Percentiles rank a stretch among this genome's conserved stretches.
phyloP scores from a whole-genome alignment of 2,329 filamentous ascomycete genomes.

The Tolypocladium tundrense region DNA sequence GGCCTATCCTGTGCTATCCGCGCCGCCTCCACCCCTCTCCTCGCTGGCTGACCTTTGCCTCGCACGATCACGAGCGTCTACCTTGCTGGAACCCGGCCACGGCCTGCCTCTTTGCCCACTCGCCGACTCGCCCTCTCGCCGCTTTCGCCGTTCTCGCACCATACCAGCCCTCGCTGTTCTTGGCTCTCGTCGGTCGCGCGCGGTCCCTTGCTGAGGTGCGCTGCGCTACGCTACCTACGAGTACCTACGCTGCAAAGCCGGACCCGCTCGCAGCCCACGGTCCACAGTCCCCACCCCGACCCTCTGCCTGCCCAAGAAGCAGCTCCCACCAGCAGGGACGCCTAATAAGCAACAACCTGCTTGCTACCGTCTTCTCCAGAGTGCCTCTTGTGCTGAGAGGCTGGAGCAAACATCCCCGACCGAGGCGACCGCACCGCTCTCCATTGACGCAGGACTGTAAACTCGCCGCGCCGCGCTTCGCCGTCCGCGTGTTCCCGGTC shows the following conservation, averaged over 20 bases:
- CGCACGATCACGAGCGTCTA: background rate
- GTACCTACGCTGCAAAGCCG: background rate
- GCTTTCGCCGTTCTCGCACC: background rate
- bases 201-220: background rate
- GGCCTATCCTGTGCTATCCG: background rate
- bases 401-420: conserved; percentile 6
- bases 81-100: background rate
- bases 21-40: background rate
- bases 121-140: background rate
- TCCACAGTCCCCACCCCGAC: conserved; percentile 1
- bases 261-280: conserved; percentile 1
- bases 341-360: background rate
- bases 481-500: background rate
- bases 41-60: background rate
- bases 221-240: background rate
- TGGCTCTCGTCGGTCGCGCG: background rate
- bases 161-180: background rate
- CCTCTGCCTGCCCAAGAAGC: conserved; percentile 1
- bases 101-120: background rate
- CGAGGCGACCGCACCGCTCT: conserved; percentile 1
- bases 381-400: conserved; percentile 2
- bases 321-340: conserved; percentile 1
- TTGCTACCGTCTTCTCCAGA: background rate
- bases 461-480: background rate
- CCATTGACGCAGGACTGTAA: conserved; percentile 4